phyloP scores from a whole-genome alignment of 2,329 filamentous ascomycete species.

The Pseudogymnoascus sp. region DNA sequence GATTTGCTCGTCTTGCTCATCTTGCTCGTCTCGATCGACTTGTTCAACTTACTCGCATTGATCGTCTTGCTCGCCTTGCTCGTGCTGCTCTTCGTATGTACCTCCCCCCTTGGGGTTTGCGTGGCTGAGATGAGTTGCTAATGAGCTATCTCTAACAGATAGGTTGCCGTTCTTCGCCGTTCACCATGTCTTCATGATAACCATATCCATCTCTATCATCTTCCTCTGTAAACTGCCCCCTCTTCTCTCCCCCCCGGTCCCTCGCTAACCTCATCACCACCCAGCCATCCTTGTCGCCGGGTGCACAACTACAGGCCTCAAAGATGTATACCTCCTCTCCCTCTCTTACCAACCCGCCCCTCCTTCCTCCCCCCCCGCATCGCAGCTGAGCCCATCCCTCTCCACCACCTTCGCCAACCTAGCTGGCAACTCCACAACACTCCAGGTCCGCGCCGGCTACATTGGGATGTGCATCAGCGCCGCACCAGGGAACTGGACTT shows the following conservation, averaged over 20 bases:
- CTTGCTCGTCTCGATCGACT: no score
- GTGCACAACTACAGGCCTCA: slow-evolving; percentile 75
- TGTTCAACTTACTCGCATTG: no score
- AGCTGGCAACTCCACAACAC: slow-evolving; percentile 65
- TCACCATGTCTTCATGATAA: slow-evolving; percentile 90
- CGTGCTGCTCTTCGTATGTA: neutral
- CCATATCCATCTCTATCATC: slow-evolving; percentile 90
- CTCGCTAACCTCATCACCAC: slow-evolving; percentile 14
- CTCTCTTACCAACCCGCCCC: slow-evolving; percentile 84
- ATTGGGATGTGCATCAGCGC: slow-evolving; percentile 96
- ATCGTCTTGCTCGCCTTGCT: neutral
- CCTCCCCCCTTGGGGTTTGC: neutral
- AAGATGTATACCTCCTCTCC: slow-evolving; percentile 95
- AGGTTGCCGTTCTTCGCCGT: slow-evolving; percentile 61
- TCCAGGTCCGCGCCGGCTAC: slow-evolving; percentile 92
- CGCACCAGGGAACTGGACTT: slow-evolving; percentile 84
- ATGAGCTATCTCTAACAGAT: slow-evolving; percentile 35
- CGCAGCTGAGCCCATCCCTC: slow-evolving; percentile 86
- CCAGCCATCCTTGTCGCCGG: slow-evolving; percentile 85
- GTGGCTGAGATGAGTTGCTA: neutral
- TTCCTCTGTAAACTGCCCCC: slow-evolving; percentile 69
- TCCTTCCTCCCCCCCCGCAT: slow-evolving; percentile 68
- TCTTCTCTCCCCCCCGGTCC: slow-evolving; percentile 9
- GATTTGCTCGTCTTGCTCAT: no score
- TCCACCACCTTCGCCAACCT: slow-evolving; percentile 84